These are phyloP conservation scores for Neurospora hispaniola DNA, from an alignment of 495 filamentous ascomycete genomes.

Conservation along the genomic window DNA sequence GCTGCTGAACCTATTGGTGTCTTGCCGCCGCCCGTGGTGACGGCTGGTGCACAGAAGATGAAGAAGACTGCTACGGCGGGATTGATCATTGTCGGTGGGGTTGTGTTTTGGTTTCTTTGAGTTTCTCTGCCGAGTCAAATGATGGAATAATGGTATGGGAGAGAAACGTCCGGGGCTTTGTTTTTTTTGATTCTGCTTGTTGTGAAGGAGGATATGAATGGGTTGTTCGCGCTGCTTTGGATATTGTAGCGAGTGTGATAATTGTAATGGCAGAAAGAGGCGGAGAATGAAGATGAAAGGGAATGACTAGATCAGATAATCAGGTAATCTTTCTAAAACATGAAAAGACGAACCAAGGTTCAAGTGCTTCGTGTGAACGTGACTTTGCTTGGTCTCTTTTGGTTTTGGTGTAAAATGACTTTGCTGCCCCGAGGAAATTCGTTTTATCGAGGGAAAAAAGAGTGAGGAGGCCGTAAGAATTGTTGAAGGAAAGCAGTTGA, in stretches of 20 bases:
- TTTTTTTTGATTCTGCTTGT: not conserved
- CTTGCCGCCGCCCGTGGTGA: not conserved
- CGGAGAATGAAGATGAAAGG: not conserved
- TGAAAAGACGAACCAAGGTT: too few relatives aligned
- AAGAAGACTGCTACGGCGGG: slow-evolving; percentile 6
- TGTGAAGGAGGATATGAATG: not conserved
- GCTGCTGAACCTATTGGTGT: not conserved
- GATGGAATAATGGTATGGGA: not conserved
- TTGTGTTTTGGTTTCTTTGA: slow-evolving; percentile 6
- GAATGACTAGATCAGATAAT: not conserved
- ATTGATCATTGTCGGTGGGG: slow-evolving; percentile 5
- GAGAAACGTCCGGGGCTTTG: not conserved
- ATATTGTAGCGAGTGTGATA: not conserved
- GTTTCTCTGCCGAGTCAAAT: not conserved
- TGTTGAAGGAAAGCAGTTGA: not conserved
- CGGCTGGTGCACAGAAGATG: not conserved
- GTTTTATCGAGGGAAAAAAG: not conserved
- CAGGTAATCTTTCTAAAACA: too few relatives aligned
- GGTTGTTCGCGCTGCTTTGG: not conserved
- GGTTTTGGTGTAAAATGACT: not conserved
- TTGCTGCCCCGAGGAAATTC: not conserved
- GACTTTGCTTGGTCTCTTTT: too few relatives aligned
- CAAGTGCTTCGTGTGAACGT: too few relatives aligned
- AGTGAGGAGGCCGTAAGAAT: not conserved
- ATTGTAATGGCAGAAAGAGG: not conserved